Evolutionary conservation across 768 basidiomycete genomes (phyloP).

Genomic region (Boletus tomentosulus): DNA sequence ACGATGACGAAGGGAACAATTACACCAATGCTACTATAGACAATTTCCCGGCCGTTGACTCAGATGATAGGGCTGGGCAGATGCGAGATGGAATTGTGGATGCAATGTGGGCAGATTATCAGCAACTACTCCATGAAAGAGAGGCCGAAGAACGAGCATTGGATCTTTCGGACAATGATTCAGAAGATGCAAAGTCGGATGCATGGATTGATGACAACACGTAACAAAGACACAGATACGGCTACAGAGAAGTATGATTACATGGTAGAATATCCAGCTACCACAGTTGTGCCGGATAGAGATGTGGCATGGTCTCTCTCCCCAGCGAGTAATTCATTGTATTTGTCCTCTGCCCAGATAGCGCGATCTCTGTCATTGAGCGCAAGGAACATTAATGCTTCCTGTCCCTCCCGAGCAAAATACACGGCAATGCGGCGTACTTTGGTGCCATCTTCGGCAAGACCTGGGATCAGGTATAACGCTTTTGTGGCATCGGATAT

Average conservation of each 20-base stretch:
- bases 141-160: not conserved
- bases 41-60: not conserved
- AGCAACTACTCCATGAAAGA: not conserved
- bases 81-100: not conserved
- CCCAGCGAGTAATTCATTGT: not conserved
- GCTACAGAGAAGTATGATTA: not conserved
- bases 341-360: not conserved
- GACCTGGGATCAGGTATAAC: not conserved
- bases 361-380: not conserved
- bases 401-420: not conserved
- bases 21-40: not conserved
- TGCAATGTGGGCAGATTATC: not conserved
- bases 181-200: no score
- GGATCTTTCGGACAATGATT: not conserved
- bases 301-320: not conserved
- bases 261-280: not conserved
- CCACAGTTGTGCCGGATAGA: not conserved
- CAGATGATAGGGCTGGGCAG: not conserved
- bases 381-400: not conserved
- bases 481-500: not conserved
- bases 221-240: not conserved
- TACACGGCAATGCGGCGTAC: not conserved
- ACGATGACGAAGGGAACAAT: not conserved
- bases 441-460: not conserved
- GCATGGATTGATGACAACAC: not conserved